Evolutionary conservation across 1,139 yeast genomes (phyloP).

Genomic region (Pichia sp.): DNA sequence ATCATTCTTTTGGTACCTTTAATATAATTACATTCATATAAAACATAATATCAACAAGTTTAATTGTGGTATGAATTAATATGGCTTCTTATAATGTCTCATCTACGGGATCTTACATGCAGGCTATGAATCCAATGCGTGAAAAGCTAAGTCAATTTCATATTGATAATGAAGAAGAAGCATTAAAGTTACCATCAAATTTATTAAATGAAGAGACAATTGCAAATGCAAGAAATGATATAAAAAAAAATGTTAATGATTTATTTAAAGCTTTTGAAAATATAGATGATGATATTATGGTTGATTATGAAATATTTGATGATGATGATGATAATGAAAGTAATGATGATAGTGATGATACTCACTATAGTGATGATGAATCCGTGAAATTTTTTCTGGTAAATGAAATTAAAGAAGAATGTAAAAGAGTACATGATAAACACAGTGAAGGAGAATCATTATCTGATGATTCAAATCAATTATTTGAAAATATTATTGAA

Average conservation of each 20-base stretch:
- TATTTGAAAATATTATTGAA: conserved; percentile 30
- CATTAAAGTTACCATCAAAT: conserved; percentile 24
- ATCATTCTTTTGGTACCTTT: no score
- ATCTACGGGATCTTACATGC: conserved; percentile 73
- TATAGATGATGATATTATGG: conserved; percentile 28
- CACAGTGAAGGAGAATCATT: conserved; percentile 15
- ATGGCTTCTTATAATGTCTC: conserved; percentile 43
- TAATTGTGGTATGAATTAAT: background rate
- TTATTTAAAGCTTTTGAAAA: conserved; percentile 36
- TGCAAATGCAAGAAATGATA: conserved; percentile 24
- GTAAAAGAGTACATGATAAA: conserved; percentile 31
- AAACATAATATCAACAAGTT: no score
- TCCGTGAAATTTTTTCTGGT: conserved; percentile 15
- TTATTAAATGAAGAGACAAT: conserved; percentile 22
- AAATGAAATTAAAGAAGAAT: conserved; percentile 33
- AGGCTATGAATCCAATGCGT: conserved; percentile 66
- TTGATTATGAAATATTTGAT: conserved; percentile 16
- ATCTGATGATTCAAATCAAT: conserved; percentile 13
- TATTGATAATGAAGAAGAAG: conserved; percentile 27
- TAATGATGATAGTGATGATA: conserved; percentile 25
- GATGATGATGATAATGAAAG: conserved; percentile 15
- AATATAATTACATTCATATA: no score
- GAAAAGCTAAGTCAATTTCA: conserved; percentile 37
- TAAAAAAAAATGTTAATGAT: conserved; percentile 33
- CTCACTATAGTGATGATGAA: conserved; percentile 13